These are phyloP conservation scores for Dissophora ornata DNA, from an alignment of 192 early-diverging fungal genomes.

Conservation along the genomic window DNA sequence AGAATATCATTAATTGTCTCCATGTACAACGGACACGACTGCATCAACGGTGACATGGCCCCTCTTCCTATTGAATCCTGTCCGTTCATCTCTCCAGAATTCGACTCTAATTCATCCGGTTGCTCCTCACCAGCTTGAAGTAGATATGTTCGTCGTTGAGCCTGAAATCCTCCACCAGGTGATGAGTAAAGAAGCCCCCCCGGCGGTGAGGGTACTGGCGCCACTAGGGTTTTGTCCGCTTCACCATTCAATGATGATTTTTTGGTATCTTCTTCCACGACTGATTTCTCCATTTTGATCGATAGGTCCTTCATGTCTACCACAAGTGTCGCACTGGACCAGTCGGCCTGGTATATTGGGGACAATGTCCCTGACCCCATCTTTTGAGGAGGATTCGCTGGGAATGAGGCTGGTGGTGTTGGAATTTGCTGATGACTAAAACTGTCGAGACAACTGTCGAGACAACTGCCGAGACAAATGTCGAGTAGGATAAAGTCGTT, in stretches of 20 bases:
- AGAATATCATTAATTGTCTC: constrained; percentile 45
- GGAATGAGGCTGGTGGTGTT: constrained; percentile 24
- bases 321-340: constrained; percentile 29
- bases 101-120: constrained; percentile 14
- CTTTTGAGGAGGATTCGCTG: constrained; percentile 1
- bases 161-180: too few relatives aligned
- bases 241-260: not conserved
- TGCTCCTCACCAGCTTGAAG: constrained; percentile 48
- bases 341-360: constrained; percentile 39
- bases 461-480: constrained; percentile 16
- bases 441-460: constrained; percentile 27
- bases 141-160: constrained; percentile 20
- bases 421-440: constrained; percentile 13
- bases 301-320: constrained; percentile 15
- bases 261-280: not conserved
- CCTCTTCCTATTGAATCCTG: not conserved
- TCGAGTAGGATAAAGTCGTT: constrained; percentile 45
- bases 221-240: too few relatives aligned
- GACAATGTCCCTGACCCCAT: not conserved
- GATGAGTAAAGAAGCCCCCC: too few relatives aligned
- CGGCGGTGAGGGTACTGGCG: too few relatives aligned
- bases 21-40: constrained; percentile 13
- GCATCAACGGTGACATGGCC: not conserved
- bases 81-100: constrained; percentile 8
- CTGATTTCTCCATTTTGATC: constrained; percentile 9